A percentile compares a stretch with the other conserved stretches of the same genome.
These are phyloP conservation scores for Collybia mongolica DNA, from an alignment of 768 basidiomycete species.

Conservation along the genomic window DNA sequence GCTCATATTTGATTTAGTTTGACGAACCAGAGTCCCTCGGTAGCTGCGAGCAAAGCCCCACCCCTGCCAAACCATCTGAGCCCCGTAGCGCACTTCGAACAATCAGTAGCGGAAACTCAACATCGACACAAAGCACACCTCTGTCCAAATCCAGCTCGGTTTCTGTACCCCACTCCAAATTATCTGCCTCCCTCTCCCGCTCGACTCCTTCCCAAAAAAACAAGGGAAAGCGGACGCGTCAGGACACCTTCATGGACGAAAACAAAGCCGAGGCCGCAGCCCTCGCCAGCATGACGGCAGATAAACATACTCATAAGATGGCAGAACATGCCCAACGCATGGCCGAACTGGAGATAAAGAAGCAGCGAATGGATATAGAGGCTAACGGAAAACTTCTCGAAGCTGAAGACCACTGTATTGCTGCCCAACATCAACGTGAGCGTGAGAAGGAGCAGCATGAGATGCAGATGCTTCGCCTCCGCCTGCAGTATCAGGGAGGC, in stretches of 20 bases:
- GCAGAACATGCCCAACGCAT: background rate
- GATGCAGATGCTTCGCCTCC: background rate
- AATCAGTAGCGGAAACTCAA: background rate
- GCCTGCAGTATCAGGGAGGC: background rate
- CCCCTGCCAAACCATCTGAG: background rate
- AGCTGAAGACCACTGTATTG: background rate
- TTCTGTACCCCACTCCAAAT: background rate
- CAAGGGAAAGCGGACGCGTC: background rate
- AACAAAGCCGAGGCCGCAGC: background rate
- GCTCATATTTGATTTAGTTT: background rate
- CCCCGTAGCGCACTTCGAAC: background rate
- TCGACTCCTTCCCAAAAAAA: background rate
- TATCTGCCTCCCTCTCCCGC: background rate
- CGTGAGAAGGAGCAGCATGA: background rate
- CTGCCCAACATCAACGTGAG: background rate
- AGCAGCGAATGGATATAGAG: background rate
- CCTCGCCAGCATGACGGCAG: background rate
- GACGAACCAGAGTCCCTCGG: background rate
- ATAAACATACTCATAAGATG: background rate
- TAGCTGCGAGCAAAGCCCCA: background rate
- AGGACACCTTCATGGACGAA: background rate
- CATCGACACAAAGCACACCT: background rate
- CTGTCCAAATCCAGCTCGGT: background rate
- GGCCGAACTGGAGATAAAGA: background rate
- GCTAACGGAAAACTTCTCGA: background rate